These are phyloP conservation scores for Arthrobotrys conoides DNA, from an alignment of 2,329 filamentous ascomycete species.

Conservation along the genomic window DNA sequence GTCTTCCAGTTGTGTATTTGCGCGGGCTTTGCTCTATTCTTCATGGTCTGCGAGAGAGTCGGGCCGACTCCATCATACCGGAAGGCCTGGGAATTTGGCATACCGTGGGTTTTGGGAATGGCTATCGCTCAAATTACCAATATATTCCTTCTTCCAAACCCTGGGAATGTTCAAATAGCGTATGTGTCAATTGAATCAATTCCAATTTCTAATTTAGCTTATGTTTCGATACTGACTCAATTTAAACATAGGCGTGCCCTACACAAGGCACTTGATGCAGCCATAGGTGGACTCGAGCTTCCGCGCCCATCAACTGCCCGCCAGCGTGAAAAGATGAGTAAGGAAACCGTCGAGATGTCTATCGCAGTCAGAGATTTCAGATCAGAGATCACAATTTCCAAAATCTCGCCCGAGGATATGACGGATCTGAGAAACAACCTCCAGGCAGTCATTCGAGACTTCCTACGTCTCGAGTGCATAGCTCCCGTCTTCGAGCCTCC, in stretches of 20 bases:
- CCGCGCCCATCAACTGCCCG: conserved; percentile 66
- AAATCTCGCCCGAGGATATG: conserved; percentile 71
- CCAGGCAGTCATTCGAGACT: conserved; percentile 72
- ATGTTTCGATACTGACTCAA: conserved; percentile 50
- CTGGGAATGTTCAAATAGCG: conserved; percentile 72
- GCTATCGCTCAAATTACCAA: conserved; percentile 71
- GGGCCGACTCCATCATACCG: conserved; percentile 67
- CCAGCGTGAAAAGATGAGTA: conserved; percentile 69
- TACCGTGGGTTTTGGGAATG: conserved; percentile 74
- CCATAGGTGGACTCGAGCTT: conserved; percentile 67
- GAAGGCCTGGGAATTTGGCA: conserved; percentile 69
- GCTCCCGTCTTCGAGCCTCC: conserved; percentile 68
- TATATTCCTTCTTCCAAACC: conserved; percentile 71
- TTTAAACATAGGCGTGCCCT: conserved; percentile 60
- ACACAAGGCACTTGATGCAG: conserved; percentile 62
- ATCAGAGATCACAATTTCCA: conserved; percentile 73
- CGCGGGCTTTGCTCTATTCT: conserved; percentile 73
- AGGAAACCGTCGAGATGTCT: conserved; percentile 73
- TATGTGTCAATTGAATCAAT: conserved; percentile 61
- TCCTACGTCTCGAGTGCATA: conserved; percentile 72
- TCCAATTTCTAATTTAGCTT: neutral
- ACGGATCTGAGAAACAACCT: conserved; percentile 71
- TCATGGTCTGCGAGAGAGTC: conserved; percentile 67
- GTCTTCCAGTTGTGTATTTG: conserved; percentile 73
- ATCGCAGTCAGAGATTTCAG: conserved; percentile 73